These are phyloP conservation scores for Neodidymelliopsis sp. DNA, from an alignment of 2,329 filamentous ascomycete genomes.

Conservation along the genomic window DNA sequence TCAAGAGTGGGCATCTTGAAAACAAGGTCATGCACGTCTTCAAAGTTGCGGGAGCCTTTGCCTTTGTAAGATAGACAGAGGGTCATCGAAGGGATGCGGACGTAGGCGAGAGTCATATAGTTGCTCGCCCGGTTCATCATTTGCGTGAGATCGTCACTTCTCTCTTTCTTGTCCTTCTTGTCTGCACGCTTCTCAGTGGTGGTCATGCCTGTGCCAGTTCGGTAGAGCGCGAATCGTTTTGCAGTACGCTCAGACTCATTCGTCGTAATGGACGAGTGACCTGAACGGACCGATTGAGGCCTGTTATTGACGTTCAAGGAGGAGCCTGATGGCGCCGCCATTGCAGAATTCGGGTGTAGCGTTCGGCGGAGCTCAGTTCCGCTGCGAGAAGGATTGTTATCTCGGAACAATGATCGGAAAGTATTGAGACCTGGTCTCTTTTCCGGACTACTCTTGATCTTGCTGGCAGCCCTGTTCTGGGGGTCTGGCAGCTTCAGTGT, in stretches of 20 bases:
- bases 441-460: conserved; percentile 28
- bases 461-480: conserved; percentile 43
- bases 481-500: conserved; percentile 69
- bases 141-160: conserved; percentile 88
- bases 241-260: conserved; percentile 44
- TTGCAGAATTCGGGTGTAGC: conserved; percentile 40
- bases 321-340: conserved; percentile 17
- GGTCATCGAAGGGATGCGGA: conserved; percentile 93
- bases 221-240: conserved; percentile 49
- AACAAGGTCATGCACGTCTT: conserved; percentile 97
- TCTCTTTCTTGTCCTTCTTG: conserved; percentile 62
- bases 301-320: conserved; percentile 30
- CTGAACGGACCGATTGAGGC: conserved; percentile 41
- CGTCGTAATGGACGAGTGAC: conserved; percentile 29
- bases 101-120: conserved; percentile 96
- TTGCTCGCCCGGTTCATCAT: conserved; percentile 96
- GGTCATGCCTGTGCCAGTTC: conserved; percentile 50
- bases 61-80: conserved; percentile 97
- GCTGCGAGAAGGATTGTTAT: conserved; percentile 36
- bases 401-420: conserved; percentile 46
- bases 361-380: conserved; percentile 41
- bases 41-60: conserved; percentile 91
- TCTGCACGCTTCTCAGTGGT: conserved; percentile 51
- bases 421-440: conserved; percentile 42
- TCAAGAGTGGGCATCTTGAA: conserved; percentile 94